Conservation (phyloP, 148 eudicot genomes). For the Polygonum aviculare region DNA sequence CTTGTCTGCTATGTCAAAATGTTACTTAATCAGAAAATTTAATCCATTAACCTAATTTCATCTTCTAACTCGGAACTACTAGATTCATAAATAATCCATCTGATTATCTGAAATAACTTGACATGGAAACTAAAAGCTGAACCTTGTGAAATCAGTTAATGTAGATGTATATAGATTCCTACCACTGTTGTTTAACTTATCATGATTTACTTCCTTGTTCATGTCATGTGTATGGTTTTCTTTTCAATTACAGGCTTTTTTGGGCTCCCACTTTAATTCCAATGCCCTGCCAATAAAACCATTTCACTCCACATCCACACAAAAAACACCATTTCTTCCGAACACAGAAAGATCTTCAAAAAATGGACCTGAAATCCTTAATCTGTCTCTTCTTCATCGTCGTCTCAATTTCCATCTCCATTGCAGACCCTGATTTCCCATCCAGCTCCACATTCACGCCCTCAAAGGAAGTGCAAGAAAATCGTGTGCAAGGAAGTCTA, state of each 20-base stretch:
- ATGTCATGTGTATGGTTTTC: not conserved
- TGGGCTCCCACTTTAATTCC: not conserved
- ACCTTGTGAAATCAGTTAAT: too few species aligned
- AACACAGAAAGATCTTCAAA: not conserved
- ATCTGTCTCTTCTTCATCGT: not conserved
- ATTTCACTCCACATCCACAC: not conserved
- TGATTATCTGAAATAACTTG: not conserved
- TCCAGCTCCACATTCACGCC: not conserved
- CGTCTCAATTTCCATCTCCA: not conserved
- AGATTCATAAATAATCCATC: not conserved
- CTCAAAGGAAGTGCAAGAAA: not conserved
- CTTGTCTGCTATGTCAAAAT: not conserved
- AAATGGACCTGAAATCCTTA: slow-evolving; percentile 4
- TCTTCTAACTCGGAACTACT: too few species aligned
- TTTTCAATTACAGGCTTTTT: not conserved
- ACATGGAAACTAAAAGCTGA: too few species aligned
- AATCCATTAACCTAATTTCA: not conserved
- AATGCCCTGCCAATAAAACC: not conserved
- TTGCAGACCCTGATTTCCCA: not conserved
- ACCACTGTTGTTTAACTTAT: too few species aligned
- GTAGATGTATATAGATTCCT: too few species aligned
- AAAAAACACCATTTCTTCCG: not conserved
- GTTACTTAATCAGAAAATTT: not conserved
- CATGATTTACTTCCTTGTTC: not conserved
- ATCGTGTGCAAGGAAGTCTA: not conserved